Evolutionary conservation across 371 early-diverging fungal species (phyloP), one percentile per base, ranked within the genome.

Genomic region (Dichotomocladium elegans): DNA sequence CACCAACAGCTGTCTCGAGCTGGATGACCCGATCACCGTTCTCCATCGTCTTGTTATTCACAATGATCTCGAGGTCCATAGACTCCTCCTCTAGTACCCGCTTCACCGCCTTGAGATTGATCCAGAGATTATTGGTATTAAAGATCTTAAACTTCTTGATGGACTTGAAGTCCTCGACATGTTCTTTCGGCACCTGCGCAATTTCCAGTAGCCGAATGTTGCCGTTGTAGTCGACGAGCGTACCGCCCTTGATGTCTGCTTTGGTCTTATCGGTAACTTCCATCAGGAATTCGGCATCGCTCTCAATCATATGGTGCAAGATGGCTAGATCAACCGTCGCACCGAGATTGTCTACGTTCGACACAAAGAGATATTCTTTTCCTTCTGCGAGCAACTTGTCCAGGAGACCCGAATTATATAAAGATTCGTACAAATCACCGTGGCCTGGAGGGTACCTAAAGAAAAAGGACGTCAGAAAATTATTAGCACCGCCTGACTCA

Each of bases 121-220:
- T 89, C 99, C 99, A 99, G 65, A 98, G 65, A 79, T 98, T 98
- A 85, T 99, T 99, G 55, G 99, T 99, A 86, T 99, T 99, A 85
- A 99, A 99, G 64, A 99, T 99, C 85, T 97, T 95, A 82, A 99
- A 99, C 81, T 99, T 99, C 70, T 97, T 96, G 72, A 99, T 87
- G 53, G 94, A 93, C 70, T 99, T 99, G 79, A 99, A 99, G 63
- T 99, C 99, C 60, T 95, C 95, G 21, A 96, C 92, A 61, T 96
- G 92, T 58, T 93, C 92, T 41, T 84, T 72, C n/a, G 99, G 99
- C 6, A 99, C 99, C 72, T 99, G 99, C 17, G 99, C 99, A 66
- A 99, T 96, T 80, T 99, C 99, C 35, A 99, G 84, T 29, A 99
- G 85, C 37, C 95, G 90, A 54, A 99, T 87, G 40, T 81, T 79